Conservation (phyloP, 129 eudicot genomes). For the Tagetes patula region DNA sequence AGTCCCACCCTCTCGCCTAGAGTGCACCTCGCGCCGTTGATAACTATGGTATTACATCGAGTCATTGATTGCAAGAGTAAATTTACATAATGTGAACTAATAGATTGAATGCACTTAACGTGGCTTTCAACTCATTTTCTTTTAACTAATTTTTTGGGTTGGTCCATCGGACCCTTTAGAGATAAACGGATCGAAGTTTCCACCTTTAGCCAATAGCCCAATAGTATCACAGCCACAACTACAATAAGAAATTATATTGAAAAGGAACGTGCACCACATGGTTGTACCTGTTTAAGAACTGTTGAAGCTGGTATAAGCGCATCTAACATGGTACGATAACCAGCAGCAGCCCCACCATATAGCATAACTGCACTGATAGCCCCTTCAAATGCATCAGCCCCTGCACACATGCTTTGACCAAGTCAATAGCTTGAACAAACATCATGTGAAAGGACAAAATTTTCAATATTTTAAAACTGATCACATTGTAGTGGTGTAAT, state of each 20-base stretch:
- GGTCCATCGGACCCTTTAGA: background rate
- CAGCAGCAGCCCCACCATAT: slow-evolving; percentile 93
- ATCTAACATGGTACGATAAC: slow-evolving; percentile 89
- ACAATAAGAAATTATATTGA: background rate
- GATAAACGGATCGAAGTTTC: background rate
- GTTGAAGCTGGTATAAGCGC: slow-evolving; percentile 85
- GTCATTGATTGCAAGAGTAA: background rate
- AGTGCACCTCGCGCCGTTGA: background rate
- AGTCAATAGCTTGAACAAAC: slow-evolving; percentile 15
- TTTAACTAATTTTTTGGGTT: background rate
- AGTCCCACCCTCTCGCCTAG: no score
- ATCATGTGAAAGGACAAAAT: slow-evolving; percentile 1
- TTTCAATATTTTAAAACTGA: background rate
- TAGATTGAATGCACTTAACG: background rate
- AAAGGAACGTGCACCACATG: background rate
- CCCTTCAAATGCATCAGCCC: slow-evolving; percentile 94
- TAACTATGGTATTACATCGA: background rate
- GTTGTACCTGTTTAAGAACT: slow-evolving; percentile 66
- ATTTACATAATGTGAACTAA: background rate
- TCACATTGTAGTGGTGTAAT: slow-evolving; percentile 61
- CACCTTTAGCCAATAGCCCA: background rate
- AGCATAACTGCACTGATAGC: slow-evolving; percentile 82
- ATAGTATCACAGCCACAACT: background rate
- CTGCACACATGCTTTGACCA: slow-evolving; percentile 37
- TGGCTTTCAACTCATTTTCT: background rate